Conservation (phyloP, 106 monocot genomes). For the Iris macrosiphon region DNA sequence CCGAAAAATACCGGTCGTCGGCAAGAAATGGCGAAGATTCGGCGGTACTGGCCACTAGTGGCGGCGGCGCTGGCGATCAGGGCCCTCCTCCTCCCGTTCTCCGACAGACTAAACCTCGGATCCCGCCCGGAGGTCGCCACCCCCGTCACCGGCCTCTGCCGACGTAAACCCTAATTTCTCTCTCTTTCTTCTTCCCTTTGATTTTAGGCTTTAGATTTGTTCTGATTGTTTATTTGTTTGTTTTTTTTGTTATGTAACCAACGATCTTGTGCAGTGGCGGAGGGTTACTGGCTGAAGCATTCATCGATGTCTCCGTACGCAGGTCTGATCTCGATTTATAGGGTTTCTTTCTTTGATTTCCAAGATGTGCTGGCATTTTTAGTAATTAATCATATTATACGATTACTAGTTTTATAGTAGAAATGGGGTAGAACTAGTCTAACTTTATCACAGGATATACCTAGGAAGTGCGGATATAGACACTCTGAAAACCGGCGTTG, state of each 20-base stretch:
- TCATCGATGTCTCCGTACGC: conserved; percentile 73
- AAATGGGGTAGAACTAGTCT: no score
- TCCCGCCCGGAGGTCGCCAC: conserved; percentile 89
- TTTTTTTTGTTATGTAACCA: no score
- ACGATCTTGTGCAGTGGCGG: conserved; percentile 70
- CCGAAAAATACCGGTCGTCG: no score
- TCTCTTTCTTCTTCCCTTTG: conserved; percentile 1
- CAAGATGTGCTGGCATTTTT: no score
- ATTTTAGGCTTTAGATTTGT: not conserved
- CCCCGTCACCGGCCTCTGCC: conserved; percentile 85
- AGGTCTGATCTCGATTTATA: conserved; percentile 30
- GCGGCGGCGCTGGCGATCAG: conserved; percentile 41
- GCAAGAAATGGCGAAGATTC: conserved; percentile 9
- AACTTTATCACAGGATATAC: no score
- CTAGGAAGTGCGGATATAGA: no score
- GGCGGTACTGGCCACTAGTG: conserved; percentile 13
- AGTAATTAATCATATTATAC: no score
- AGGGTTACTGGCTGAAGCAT: conserved; percentile 95
- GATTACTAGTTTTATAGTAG: no score
- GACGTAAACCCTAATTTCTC: conserved; percentile 27
- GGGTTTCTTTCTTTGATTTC: no score
- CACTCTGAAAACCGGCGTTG: no score
- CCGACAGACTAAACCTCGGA: conserved; percentile 56
- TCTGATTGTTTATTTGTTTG: not conserved
- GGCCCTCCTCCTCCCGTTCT: conserved; percentile 48